Conservation (phyloP, 2,329 filamentous ascomycete species). For the Colletotrichum graminicola region DNA sequence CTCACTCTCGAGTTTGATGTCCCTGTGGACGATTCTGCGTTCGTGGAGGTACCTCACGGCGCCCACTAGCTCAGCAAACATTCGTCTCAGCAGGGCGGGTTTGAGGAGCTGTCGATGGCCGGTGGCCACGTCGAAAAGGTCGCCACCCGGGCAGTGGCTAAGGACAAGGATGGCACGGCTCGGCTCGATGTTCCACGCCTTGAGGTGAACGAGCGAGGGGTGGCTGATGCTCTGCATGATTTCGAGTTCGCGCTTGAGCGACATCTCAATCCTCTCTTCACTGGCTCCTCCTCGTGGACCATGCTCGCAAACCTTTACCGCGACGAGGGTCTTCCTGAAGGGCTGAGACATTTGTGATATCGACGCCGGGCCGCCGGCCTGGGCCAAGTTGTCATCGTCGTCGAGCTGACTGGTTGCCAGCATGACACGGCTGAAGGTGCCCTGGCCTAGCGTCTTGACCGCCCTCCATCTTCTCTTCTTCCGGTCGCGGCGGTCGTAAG, state of each 20-base stretch:
- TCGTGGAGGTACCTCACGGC: slow-evolving; percentile 89
- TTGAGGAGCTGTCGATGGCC: slow-evolving; percentile 76
- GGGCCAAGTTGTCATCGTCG: slow-evolving; percentile 56
- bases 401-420: slow-evolving; percentile 84
- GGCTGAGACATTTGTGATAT: slow-evolving; percentile 55
- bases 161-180: slow-evolving; percentile 87
- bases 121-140: slow-evolving; percentile 93
- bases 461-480: slow-evolving; percentile 84
- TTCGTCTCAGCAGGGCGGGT: slow-evolving; percentile 79
- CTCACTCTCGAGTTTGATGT: slow-evolving; percentile 96
- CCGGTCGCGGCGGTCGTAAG: slow-evolving; percentile 73
- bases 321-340: slow-evolving; percentile 85
- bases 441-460: slow-evolving; percentile 85
- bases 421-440: slow-evolving; percentile 95
- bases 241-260: slow-evolving; percentile 92
- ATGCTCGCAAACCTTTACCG: slow-evolving; percentile 95
- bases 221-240: slow-evolving; percentile 91
- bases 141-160: slow-evolving; percentile 92
- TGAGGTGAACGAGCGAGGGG: slow-evolving; percentile 89
- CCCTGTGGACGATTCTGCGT: slow-evolving; percentile 90
- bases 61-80: slow-evolving; percentile 89
- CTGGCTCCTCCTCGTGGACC: slow-evolving; percentile 94
- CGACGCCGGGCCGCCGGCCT: slow-evolving; percentile 52
- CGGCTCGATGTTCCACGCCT: slow-evolving; percentile 89
- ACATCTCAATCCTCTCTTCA: slow-evolving; percentile 92